A percentile compares a stretch with the other conserved stretches of the same genome.
Conservation (phyloP, 164 flowering plant species). For the Umbellularia californica region DNA sequence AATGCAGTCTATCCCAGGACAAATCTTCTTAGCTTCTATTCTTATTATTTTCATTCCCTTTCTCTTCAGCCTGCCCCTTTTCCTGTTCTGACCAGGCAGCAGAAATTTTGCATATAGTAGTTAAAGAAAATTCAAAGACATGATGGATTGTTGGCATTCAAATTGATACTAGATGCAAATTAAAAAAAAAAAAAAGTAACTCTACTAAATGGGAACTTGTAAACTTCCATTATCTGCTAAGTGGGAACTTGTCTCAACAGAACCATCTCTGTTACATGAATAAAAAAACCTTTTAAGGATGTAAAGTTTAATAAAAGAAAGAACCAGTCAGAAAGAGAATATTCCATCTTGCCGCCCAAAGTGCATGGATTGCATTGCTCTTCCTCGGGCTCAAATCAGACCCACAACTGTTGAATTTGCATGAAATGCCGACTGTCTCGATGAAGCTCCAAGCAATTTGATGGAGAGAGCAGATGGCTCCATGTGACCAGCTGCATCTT, state of each 20-base stretch:
- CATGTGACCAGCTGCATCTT: slow-evolving; percentile 21
- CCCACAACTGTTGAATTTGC: slow-evolving; percentile 37
- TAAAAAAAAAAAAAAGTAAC: too few species aligned
- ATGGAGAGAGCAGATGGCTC: slow-evolving; percentile 51
- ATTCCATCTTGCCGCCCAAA: slow-evolving; percentile 19
- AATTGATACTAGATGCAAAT: too few species aligned
- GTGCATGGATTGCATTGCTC: slow-evolving; percentile 45
- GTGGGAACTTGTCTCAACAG: not conserved
- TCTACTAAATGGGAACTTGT: not conserved
- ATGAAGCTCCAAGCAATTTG: slow-evolving; percentile 49
- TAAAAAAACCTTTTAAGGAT: not conserved
- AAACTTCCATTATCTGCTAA: not conserved
- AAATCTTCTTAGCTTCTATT: too few species aligned
- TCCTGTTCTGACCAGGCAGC: too few species aligned
- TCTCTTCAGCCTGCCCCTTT: too few species aligned
- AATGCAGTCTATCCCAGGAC: too few species aligned
- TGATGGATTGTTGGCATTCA: too few species aligned
- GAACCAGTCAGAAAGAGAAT: not conserved
- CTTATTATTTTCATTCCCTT: too few species aligned
- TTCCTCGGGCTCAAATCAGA: slow-evolving; percentile 39
- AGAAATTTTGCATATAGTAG: too few species aligned
- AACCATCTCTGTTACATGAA: not conserved
- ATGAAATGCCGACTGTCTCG: slow-evolving; percentile 82
- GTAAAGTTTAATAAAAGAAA: not conserved
- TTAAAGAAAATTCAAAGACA: too few species aligned